Evolutionary conservation across 805 yeast genomes (phyloP).

Genomic region (Kluyveromyces starmeri): DNA sequence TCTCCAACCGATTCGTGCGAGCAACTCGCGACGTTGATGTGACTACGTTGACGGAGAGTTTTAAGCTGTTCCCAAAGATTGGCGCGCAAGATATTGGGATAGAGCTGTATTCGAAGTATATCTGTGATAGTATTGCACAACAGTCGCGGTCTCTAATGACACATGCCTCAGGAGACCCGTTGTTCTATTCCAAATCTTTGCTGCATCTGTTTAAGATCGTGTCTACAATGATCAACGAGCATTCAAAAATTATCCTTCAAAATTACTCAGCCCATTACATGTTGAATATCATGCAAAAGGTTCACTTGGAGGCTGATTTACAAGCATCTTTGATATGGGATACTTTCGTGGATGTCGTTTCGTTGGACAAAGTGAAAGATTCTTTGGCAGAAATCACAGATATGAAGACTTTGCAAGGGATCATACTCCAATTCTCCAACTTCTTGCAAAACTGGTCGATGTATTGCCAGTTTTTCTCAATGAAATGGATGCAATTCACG

Average conservation of each 20-base stretch:
- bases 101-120: slow-evolving; percentile 73
- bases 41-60: slow-evolving; percentile 63
- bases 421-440: slow-evolving; percentile 41
- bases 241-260: slow-evolving; percentile 63
- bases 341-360: slow-evolving; percentile 60
- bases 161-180: slow-evolving; percentile 35
- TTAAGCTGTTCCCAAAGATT: slow-evolving; percentile 80
- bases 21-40: slow-evolving; percentile 65
- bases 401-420: slow-evolving; percentile 2
- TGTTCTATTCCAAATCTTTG: slow-evolving; percentile 46
- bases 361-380: not conserved
- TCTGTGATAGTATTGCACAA: slow-evolving; percentile 74
- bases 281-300: slow-evolving; percentile 55
- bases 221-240: slow-evolving; percentile 78
- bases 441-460: slow-evolving; percentile 82
- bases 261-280: slow-evolving; percentile 63
- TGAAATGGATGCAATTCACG: slow-evolving; percentile 50
- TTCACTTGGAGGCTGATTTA: slow-evolving; percentile 85
- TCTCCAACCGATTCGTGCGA: slow-evolving; percentile 52
- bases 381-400: not conserved
- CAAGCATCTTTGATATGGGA: slow-evolving; percentile 86
- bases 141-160: slow-evolving; percentile 64
- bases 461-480: slow-evolving; percentile 63
- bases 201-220: slow-evolving; percentile 73
- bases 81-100: slow-evolving; percentile 66